These are phyloP conservation scores for Suhomyces wounanorum DNA, from an alignment of 1,139 yeast genomes.

Conservation along the genomic window DNA sequence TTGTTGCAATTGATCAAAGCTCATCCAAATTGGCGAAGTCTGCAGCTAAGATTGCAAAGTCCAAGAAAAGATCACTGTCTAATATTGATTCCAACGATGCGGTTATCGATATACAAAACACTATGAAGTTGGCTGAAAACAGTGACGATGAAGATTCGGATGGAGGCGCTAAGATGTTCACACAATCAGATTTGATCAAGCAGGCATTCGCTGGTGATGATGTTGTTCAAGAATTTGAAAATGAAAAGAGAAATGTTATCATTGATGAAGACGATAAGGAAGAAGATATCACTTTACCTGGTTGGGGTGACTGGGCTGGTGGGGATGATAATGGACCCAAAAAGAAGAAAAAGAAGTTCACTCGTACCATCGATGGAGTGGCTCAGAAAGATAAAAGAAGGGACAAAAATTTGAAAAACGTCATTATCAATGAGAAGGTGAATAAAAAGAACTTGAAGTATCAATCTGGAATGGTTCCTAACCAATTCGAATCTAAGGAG, in stretches of 20 bases:
- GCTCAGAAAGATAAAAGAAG: constrained; percentile 67
- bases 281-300: constrained; percentile 84
- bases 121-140: constrained; percentile 38
- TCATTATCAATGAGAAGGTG: constrained; percentile 84
- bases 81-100: constrained; percentile 34
- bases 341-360: constrained; percentile 59
- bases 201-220: constrained; percentile 98
- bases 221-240: constrained; percentile 74
- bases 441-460: constrained; percentile 84
- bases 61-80: constrained; percentile 41
- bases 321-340: constrained; percentile 42
- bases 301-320: constrained; percentile 92
- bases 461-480: constrained; percentile 86
- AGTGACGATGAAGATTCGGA: constrained; percentile 38
- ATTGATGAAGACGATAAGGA: constrained; percentile 86
- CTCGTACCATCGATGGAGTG: constrained; percentile 73
- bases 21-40: constrained; percentile 59
- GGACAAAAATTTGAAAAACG: constrained; percentile 75
- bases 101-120: constrained; percentile 51
- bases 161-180: constrained; percentile 50
- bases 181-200: constrained; percentile 78
- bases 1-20: constrained; percentile 56
- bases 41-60: constrained; percentile 52
- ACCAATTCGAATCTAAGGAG: constrained; percentile 89
- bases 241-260: constrained; percentile 67